Base-by-base conservation (phyloP, 1,284 basidiomycete species). In the Bjerkandera adusta region DNA sequence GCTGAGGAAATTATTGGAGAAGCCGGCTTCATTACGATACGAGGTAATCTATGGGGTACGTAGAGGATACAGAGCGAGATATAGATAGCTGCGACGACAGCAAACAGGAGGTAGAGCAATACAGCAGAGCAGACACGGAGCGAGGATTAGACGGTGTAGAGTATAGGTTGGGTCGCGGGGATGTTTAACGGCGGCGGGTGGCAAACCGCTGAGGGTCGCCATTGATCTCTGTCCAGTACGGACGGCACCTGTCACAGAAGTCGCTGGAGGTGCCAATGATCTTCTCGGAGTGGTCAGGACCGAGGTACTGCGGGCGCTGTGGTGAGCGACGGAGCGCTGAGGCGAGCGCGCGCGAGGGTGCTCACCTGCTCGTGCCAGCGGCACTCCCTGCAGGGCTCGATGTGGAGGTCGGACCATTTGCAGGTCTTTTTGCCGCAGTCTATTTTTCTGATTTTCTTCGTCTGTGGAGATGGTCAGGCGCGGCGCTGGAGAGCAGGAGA, bases 401-500 rank as follows among this genome's bases (percentile, higher is more conserved):
- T 68, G 63, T 89, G 86, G 26, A 59, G 58, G 1, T 51, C 51
- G 1, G 85, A 88, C 54, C 79, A 68, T 35, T 72, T 71, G 67
- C 86, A 89, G 56, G 71, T 80, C 5, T 65, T 68, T 55, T 63
- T 78, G 33, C 57, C 55, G 61, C 86, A 89, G 64, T 89, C 86
- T 38, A 75, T 70, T 61, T 83, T 84, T 38, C 65, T 63, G 46
- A 83, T 60, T 55, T 75, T 77, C 53, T 68, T 72, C 5, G 80
- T 86, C 81, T 85, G 60, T 41, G 21, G 4, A 18, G 36, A 53
- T 50, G 12, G 48, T 30, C 15, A 39, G 44, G 16, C 33, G 21
- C 20, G 16, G 55, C 50, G 54, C 48, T 44, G 43, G 37, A 16
- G 45, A 25, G 41, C 36, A 42, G 39, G 18, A 21, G 33, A 40